Conservation (phyloP, 2,329 filamentous ascomycete genomes). For the Kalmusia sp. region DNA sequence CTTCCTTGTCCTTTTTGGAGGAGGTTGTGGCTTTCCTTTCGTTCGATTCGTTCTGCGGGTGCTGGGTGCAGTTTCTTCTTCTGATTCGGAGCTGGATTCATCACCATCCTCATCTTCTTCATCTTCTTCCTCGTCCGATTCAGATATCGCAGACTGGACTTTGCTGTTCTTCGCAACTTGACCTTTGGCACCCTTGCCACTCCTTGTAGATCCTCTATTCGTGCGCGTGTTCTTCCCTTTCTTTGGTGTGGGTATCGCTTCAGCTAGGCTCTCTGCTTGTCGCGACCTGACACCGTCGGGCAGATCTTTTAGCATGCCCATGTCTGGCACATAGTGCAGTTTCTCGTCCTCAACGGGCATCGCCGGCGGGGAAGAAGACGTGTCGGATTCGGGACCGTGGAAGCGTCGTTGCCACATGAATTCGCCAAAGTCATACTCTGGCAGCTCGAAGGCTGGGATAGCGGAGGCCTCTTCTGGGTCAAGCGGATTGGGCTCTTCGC, state of each 20-base stretch:
- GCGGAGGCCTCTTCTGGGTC: slow-evolving; percentile 43
- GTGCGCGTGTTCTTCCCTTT: slow-evolving; percentile 35
- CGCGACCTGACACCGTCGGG: slow-evolving; percentile 34
- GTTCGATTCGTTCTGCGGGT: slow-evolving; percentile 41
- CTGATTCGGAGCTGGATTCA: slow-evolving; percentile 38
- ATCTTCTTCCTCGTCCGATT: slow-evolving; percentile 44
- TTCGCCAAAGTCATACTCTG: slow-evolving; percentile 52
- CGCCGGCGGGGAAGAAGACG: slow-evolving; percentile 38
- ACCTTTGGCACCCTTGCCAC: slow-evolving; percentile 31
- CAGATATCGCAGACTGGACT: slow-evolving; percentile 38
- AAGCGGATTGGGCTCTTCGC: slow-evolving; percentile 62
- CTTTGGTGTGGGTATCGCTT: slow-evolving; percentile 38
- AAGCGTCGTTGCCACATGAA: slow-evolving; percentile 53
- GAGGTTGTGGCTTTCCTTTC: slow-evolving; percentile 25
- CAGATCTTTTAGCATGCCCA: slow-evolving; percentile 42
- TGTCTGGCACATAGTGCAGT: slow-evolving; percentile 37
- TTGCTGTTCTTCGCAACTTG: slow-evolving; percentile 36
- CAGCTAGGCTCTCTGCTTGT: slow-evolving; percentile 37
- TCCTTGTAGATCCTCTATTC: slow-evolving; percentile 30
- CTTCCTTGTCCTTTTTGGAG: slow-evolving; percentile 39
- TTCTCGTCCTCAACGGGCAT: slow-evolving; percentile 42
- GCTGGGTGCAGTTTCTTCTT: slow-evolving; percentile 40
- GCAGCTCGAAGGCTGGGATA: slow-evolving; percentile 51
- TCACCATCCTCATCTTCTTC: slow-evolving; percentile 46
- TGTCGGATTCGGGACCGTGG: slow-evolving; percentile 31